Conservation (phyloP, 164 flowering plant genomes). For the Cinnamomum micranthum region DNA sequence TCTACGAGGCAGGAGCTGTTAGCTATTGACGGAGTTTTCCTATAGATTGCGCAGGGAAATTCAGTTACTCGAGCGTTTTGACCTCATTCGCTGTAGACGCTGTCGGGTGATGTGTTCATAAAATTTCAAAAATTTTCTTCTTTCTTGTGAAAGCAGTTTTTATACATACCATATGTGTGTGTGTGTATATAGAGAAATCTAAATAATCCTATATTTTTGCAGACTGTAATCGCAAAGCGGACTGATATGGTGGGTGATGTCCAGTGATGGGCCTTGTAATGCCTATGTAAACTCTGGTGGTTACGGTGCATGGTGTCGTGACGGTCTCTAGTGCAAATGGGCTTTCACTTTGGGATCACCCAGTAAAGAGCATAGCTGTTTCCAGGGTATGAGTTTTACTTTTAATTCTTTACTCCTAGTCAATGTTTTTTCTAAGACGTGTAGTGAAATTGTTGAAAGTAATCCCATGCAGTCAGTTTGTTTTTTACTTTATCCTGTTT, state of each 20-base stretch:
- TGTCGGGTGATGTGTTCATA: conserved; percentile 55
- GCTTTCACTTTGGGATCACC: conserved; percentile 55
- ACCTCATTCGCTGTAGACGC: conserved; percentile 66
- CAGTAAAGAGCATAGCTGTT: conserved; percentile 72
- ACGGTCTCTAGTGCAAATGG: conserved; percentile 67
- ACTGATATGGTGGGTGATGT: conserved; percentile 90
- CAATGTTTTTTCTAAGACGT: too few species aligned
- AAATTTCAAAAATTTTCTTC: neutral
- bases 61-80: conserved; percentile 74
- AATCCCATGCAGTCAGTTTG: too few species aligned
- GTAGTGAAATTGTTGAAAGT: too few species aligned
- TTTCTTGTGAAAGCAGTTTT: neutral
- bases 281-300: conserved; percentile 83
- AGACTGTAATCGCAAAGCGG: conserved; percentile 77
- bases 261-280: conserved; percentile 86
- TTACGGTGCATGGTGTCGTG: conserved; percentile 74
- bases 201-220: conserved; percentile 8
- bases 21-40: conserved; percentile 82
- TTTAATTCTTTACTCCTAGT: neutral
- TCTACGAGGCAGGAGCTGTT: conserved; percentile 81
- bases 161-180: neutral
- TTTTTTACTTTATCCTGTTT: too few species aligned
- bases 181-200: too few species aligned
- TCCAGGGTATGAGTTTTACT: conserved; percentile 64
- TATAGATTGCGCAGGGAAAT: conserved; percentile 86